Evolutionary conservation across 2,329 filamentous ascomycete genomes (phyloP), one percentile per base, ranked within the genome.

Genomic region (Chaetomiaceae sp.): DNA sequence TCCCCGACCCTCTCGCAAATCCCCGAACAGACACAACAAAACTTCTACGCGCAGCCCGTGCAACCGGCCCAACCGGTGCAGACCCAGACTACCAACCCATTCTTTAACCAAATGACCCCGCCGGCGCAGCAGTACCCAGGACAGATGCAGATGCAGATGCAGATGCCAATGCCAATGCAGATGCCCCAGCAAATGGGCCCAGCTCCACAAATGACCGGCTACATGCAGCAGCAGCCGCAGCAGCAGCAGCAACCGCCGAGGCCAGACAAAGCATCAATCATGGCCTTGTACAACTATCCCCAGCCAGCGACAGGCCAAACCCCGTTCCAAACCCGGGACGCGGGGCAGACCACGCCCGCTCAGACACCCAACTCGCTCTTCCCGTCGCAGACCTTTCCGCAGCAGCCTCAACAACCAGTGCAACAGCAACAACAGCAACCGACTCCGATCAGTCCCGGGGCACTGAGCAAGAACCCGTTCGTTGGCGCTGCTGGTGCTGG

Each of bases 251-350:
- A 50, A 46, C 72, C 75, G 14, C 72, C 73, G 37, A 73, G 79
- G 29, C 77, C 84, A 27, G 82, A 90, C 62, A 91, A 87, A 58
- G 81, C 80, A 3, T 85, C 85, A 4, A 92, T 94, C 54, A 75
- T 92, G 67, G 85, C 88, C 5, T 70, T 94, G 10, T 92, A 89
- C 69, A 84, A 81, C 64, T 79, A 84, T 34, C 75, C 59, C 2
- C 61, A 61, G 33, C 48, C 51, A 18, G 11, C 44, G 14, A n/a
- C 44, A 21, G 47, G 25, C 16, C 49, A 60, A 18, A 54, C 40
- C 4, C 50, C 45, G 16, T 48, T 49, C 43, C 54, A 52, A 16
- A 18, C 47, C 18, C 52, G 58, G 27, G 42, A 57, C 2, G 23
- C 45, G 2, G 49, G 41, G 14, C 51, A 52, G 8, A 33, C 53